Evolutionary conservation across 2,329 filamentous ascomycete species (phyloP).

Genomic region (Drechslerella coelobrocha): DNA sequence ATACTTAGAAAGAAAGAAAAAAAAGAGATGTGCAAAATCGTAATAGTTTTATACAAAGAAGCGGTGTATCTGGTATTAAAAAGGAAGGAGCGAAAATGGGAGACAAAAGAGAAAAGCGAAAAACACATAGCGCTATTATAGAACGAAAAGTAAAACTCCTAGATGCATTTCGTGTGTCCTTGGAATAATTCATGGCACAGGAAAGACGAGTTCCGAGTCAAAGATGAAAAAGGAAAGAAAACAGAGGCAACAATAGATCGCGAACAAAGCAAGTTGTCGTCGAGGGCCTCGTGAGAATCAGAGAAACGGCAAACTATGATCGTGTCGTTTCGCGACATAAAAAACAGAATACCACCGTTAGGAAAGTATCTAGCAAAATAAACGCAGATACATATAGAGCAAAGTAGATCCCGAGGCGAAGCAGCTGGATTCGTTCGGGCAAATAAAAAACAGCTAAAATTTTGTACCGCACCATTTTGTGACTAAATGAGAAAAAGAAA

Average conservation of each 20-base stretch:
- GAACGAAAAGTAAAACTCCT: constrained; percentile 31
- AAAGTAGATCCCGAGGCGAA: constrained; percentile 36
- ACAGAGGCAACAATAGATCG: constrained; percentile 23
- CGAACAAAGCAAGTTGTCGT: constrained; percentile 11
- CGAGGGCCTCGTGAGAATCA: constrained; percentile 36
- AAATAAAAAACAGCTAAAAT: constrained; percentile 18
- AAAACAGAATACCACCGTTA: constrained; percentile 47
- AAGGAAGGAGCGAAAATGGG: constrained; percentile 32
- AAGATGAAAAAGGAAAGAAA: constrained; percentile 26
- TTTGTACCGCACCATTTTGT: constrained; percentile 50
- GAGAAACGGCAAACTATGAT: constrained; percentile 44
- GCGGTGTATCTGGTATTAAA: constrained; percentile 51
- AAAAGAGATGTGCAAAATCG: constrained; percentile 15
- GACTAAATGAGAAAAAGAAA: constrained; percentile 4
- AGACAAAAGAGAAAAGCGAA: constrained; percentile 34
- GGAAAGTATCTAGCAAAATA: constrained; percentile 37
- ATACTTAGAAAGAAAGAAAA: constrained; percentile 4
- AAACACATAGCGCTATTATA: constrained; percentile 40
- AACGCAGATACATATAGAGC: constrained; percentile 2
- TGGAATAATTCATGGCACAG: constrained; percentile 44
- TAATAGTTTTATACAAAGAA: constrained; percentile 50
- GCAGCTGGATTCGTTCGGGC: constrained; percentile 28
- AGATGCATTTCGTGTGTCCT: constrained; percentile 52
- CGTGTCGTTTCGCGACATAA: constrained; percentile 32
- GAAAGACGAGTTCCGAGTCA: constrained; percentile 33